Base-by-base conservation (phyloP, 2,329 filamentous ascomycete genomes). In the Davidsoniella eucalypti region DNA sequence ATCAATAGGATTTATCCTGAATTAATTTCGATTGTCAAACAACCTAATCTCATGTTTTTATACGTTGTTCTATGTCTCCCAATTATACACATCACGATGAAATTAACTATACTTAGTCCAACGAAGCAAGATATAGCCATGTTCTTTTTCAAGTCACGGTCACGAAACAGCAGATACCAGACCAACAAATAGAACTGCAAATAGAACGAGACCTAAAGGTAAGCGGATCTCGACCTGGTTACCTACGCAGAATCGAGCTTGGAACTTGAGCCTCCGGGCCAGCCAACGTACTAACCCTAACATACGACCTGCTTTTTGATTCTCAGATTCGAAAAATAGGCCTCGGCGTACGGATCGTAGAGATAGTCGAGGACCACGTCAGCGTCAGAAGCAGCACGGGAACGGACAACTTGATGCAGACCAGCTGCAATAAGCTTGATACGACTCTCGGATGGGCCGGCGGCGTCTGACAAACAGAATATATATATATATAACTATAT, bases 281-380 rank as follows among this genome's bases (percentile, higher is more conserved):
- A 0, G 66, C 66, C 41, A 76, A 56, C 1, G 63, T 60, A 4
- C 74, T 73, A 50, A 77, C 70, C 47, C 71, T 68, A 9, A 77
- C 67, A 57, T 71, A 75, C 71, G 21, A 73, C 63, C 0, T 69
- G 64, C n/a, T 62, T 64, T 26, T 58, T 59, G 1, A 64, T 62
- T 36, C 60, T 63, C 16, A 74, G 57, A 3, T 64, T 64, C 4
- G 59, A 56, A 6, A 76, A 61, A 8, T 71, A 58, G 4, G 66
- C 64, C 9, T 63, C 55, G 0, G 67, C 59, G 14, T 67, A 63
- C 0, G 65, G 61, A 0, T 74, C 75, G 59, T 72, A 77, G 6
- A 79, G 61, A 56, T 76, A 79, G 56, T 79, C 74, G 1, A 79
- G 61, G 3, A 78, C 65, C 2, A 78, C 64, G 54, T 78, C 73